Conservation (phyloP, 176 grass and related monocot genomes). For the Rhynchospora breviuscula region DNA sequence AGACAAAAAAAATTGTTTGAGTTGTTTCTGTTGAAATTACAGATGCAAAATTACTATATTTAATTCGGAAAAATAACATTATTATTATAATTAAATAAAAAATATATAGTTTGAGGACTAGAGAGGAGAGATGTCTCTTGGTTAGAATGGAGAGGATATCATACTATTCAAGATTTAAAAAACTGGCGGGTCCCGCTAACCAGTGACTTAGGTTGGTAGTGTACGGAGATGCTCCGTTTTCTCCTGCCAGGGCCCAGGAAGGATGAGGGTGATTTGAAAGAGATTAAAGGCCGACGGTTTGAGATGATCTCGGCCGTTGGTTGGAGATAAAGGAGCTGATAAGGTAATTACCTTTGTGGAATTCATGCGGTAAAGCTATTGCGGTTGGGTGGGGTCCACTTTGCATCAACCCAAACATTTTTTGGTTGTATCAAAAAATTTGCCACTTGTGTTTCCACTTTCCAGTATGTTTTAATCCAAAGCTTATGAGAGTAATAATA, state of each 20-base stretch:
- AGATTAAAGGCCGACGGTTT: slow-evolving; percentile 12
- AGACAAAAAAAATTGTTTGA: neutral
- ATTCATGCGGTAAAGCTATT: neutral
- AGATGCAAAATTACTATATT: neutral
- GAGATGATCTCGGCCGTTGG: slow-evolving; percentile 9
- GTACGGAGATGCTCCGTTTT: neutral
- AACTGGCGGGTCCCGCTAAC: neutral
- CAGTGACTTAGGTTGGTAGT: neutral
- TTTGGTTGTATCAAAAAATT: neutral
- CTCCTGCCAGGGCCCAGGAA: neutral
- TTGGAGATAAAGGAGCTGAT: slow-evolving; percentile 9
- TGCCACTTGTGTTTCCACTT: neutral
- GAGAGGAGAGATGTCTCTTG: neutral
- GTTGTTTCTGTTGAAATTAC: neutral
- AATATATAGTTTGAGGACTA: neutral
- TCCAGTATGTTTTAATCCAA: neutral
- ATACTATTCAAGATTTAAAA: neutral
- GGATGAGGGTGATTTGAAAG: neutral
- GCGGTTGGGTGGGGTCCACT: neutral
- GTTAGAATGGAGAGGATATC: neutral
- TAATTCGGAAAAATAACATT: neutral
- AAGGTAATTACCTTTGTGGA: neutral
- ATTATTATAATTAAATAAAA: neutral
- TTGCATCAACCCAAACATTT: no score
- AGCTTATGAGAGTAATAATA: neutral